Evolutionary conservation across 805 yeast species (phyloP).

Genomic region (Kockiozyma suomiensis): DNA sequence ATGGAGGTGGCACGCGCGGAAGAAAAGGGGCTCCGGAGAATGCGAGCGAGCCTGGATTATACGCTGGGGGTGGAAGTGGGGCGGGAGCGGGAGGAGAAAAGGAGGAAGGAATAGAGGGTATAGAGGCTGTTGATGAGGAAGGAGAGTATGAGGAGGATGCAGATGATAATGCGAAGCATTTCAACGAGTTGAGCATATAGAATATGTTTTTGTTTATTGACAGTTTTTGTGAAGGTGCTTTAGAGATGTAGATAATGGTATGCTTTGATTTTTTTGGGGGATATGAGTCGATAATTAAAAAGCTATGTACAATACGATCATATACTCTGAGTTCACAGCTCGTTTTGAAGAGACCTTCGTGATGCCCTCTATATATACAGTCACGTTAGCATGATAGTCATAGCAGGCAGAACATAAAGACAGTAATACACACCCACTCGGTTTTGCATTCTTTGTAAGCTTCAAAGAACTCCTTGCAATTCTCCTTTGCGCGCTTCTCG

Average conservation of each 20-base stretch:
- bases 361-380: background rate
- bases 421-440: slow-evolving; percentile 54
- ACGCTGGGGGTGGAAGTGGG: background rate
- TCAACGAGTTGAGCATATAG: background rate
- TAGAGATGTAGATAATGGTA: too few species aligned
- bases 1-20: background rate
- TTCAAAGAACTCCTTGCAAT: slow-evolving; percentile 79
- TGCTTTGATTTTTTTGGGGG: too few species aligned
- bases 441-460: slow-evolving; percentile 92
- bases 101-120: slow-evolving; percentile 3
- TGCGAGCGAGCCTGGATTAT: slow-evolving; percentile 1
- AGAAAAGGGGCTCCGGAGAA: slow-evolving; percentile 5
- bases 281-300: too few species aligned
- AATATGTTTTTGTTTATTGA: background rate
- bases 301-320: too few species aligned
- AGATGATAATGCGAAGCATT: slow-evolving; percentile 9
- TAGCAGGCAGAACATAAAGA: background rate
- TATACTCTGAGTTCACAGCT: too few species aligned
- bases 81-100: background rate
- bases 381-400: background rate
- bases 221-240: background rate
- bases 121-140: slow-evolving; percentile 31
- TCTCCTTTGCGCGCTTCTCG: slow-evolving; percentile 50
- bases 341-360: background rate
- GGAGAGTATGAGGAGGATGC: slow-evolving; percentile 30